Base-by-base conservation (phyloP, 2,329 filamentous ascomycete species). In the Aspergillus fructus region DNA sequence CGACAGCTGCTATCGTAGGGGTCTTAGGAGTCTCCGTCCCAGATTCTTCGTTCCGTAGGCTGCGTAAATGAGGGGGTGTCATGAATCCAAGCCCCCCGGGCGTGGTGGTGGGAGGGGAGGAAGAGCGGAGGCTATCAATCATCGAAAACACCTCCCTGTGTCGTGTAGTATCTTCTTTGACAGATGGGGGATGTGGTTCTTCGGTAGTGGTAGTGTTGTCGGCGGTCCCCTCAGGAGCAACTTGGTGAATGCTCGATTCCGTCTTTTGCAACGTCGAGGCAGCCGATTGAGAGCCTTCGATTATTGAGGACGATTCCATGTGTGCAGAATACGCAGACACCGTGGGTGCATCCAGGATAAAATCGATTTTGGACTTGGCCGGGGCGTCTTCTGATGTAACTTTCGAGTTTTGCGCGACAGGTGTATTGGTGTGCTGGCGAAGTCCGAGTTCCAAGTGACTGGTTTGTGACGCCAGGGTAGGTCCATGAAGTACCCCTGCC, bases 91-190 rank as follows among this genome's bases (percentile, higher is more conserved):
- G 49, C 58, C 64, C 55, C 57, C 60, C 65, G 58, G 67, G 66
- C 53, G 71, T 62, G 64, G 70, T 52, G 4, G 60, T 59, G 5
- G 68, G 64, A 2, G 66, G 64, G 3, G 73, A 73, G 12, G 72
- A 73, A 13, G 86, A 87, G 30, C 80, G 80, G 24, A 93, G 79
- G 19, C 88, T 84, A 1, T 88, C 81, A 64, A 92, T 93, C 60
- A 93, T 78, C 0, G 81, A 81, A 5, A 84, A 83, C 23, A 83
- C 83, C 61, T 89, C 85, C 8, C 74, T 74, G 46, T 81, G 81
- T 69, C 96, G 91, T 49, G 87, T 75, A 64, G 94, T 91, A 0
- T 89, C 91, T 55, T 90, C 87, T 3, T 68, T 64, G 0, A 72
- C 74, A 13, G 76, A 73, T 4, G 80, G 75, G 3, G 81, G 76